phyloP scores from a whole-genome alignment of 306 rosid species.

The Pyrus pyrifolia region DNA sequence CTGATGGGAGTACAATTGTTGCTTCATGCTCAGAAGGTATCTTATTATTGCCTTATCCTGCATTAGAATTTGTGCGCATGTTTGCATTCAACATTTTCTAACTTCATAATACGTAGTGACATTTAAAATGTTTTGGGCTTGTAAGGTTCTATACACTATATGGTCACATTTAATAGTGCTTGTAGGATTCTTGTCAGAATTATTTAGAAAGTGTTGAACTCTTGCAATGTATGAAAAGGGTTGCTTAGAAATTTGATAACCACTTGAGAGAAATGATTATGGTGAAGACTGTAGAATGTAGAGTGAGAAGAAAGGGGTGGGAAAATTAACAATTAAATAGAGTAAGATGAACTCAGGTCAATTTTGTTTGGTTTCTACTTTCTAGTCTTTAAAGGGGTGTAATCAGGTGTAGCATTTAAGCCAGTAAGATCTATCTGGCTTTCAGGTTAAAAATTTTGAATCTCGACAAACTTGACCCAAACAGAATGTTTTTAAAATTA shows the following conservation, averaged over 20 bases:
- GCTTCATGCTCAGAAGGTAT: conserved; percentile 98
- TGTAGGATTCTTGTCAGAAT: background rate
- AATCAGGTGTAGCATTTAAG: no score
- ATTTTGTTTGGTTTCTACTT: no score
- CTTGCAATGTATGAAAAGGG: background rate
- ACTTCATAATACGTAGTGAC: background rate
- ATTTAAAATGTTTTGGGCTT: background rate
- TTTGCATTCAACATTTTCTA: background rate
- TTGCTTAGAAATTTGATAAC: background rate
- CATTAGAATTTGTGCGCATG: background rate
- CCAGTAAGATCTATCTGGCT: no score
- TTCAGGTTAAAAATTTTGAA: no score
- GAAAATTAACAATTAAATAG: no score
- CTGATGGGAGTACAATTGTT: conserved; percentile 84
- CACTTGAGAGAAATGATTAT: no score
- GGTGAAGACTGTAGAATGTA: no score
- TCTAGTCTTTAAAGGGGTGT: no score
- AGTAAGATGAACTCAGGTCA: no score
- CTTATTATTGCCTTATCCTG: background rate
- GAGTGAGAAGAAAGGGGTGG: no score
- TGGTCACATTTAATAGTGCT: background rate
- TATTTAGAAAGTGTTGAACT: background rate
- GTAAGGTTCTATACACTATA: background rate
- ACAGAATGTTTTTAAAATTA: no score
- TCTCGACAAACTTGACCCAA: no score